These are phyloP conservation scores for Casuarina equisetifolia DNA, from an alignment of 306 rosid genomes.

Conservation along the genomic window DNA sequence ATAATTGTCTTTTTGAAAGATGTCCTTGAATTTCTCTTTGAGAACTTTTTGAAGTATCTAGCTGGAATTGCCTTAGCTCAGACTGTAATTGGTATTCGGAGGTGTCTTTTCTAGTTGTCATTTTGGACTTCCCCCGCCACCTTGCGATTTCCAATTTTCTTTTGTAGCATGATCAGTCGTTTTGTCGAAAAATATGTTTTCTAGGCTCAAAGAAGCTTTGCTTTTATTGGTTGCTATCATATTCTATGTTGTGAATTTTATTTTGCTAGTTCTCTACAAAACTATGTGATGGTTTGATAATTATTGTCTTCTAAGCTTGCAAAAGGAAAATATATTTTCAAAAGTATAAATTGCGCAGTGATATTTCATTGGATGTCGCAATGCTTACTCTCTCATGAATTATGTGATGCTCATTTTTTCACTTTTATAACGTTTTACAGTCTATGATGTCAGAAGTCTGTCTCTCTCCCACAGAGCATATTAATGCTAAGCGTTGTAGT, in stretches of 20 bases:
- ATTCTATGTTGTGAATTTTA: neutral
- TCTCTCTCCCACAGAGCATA: neutral
- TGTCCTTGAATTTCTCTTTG: neutral
- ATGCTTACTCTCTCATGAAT: neutral
- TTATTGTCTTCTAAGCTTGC: neutral
- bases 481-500: neutral
- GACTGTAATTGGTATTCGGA: neutral
- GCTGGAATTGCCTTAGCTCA: neutral
- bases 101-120: neutral
- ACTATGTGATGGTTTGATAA: neutral
- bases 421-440: neutral
- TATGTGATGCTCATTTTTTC: neutral
- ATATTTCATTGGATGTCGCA: neutral
- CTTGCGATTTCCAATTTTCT: neutral
- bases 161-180: neutral
- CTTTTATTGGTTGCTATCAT: neutral
- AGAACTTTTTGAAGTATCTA: neutral
- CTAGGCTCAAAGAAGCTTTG: neutral
- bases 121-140: neutral
- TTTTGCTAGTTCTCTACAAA: neutral
- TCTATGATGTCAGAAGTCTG: neutral
- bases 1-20: neutral
- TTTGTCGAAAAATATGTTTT: neutral
- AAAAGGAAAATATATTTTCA: neutral
- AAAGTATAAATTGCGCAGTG: neutral